A percentile compares a stretch with the other conserved stretches of the same genome.
These are phyloP conservation scores for Pulicaria dysenterica DNA, from an alignment of 129 eudicot species.

Conservation along the genomic window DNA sequence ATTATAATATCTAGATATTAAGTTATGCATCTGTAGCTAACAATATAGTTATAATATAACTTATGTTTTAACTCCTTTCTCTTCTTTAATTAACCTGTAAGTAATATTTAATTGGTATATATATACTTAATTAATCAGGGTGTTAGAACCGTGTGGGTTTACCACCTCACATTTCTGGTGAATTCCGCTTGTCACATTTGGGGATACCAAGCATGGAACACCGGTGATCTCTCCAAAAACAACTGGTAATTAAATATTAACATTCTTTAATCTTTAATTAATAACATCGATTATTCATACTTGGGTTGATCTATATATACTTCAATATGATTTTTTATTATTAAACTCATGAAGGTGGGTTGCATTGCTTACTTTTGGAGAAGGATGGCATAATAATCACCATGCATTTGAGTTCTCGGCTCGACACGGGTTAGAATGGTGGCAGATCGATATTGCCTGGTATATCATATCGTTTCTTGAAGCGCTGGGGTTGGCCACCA, in stretches of 20 bases:
- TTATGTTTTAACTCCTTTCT: no score
- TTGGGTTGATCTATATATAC: no score
- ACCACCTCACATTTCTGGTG: constrained; percentile 52
- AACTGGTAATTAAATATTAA: constrained; percentile 28
- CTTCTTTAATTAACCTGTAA: neutral
- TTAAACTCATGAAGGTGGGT: constrained; percentile 78
- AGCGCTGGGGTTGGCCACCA: constrained; percentile 63
- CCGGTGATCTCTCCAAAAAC: constrained; percentile 58
- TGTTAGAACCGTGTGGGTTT: constrained; percentile 41
- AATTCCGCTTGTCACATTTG: constrained; percentile 84
- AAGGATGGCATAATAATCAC: constrained; percentile 88
- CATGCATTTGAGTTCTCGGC: constrained; percentile 82
- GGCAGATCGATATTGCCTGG: constrained; percentile 80
- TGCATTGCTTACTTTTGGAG: constrained; percentile 74
- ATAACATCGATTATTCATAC: no score
- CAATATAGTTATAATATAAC: no score
- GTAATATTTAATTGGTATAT: neutral
- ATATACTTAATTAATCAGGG: constrained; percentile 26
- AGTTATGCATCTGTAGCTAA: no score
- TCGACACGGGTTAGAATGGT: constrained; percentile 85
- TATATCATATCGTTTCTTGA: constrained; percentile 55
- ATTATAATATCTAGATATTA: no score
- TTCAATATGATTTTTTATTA: no score
- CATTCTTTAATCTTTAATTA: neutral
- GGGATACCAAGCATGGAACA: constrained; percentile 73